Conservation (phyloP, 805 yeast genomes). For the Wickerhamiella vanderwaltii region DNA sequence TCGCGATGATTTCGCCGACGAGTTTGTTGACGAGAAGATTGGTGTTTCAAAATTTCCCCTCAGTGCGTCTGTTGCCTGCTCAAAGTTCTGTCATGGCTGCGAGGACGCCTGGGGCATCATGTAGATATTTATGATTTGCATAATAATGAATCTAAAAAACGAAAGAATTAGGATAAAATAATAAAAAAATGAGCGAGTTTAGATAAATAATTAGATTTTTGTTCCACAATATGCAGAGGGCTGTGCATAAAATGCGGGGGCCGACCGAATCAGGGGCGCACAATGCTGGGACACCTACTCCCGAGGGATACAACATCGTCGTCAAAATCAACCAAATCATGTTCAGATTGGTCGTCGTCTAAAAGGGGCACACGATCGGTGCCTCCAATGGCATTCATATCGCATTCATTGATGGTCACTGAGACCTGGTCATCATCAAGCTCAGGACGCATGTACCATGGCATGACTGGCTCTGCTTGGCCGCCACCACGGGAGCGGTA, state of each 20-base stretch:
- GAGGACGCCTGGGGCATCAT: slow-evolving; percentile 94
- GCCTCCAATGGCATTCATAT: too few species aligned
- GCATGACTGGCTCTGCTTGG: not conserved
- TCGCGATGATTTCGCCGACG: slow-evolving; percentile 94
- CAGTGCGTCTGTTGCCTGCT: slow-evolving; percentile 95
- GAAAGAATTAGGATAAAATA: too few species aligned
- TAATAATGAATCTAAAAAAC: too few species aligned
- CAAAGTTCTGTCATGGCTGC: slow-evolving; percentile 96
- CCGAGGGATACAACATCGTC: slow-evolving; percentile 5
- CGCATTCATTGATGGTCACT: slow-evolving; percentile 1
- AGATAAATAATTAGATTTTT: too few species aligned
- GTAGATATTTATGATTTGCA: slow-evolving; percentile 18
- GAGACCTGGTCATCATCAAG: not conserved
- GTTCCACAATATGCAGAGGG: too few species aligned
- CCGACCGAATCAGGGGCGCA: not conserved
- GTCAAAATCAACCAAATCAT: slow-evolving; percentile 8
- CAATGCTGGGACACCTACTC: slow-evolving; percentile 10
- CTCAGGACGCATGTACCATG: not conserved
- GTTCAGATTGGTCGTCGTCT: slow-evolving; percentile 8
- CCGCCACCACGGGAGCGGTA: slow-evolving; percentile 11
- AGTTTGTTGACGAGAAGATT: slow-evolving; percentile 88
- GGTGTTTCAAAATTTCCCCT: slow-evolving; percentile 92
- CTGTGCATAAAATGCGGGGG: not conserved
- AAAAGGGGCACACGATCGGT: slow-evolving; percentile 5
- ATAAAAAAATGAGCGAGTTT: too few species aligned